A percentile compares a stretch with the other conserved stretches of the same genome.
Conservation (phyloP, 306 rosid species). For the Cyamopsis tetragonoloba region DNA sequence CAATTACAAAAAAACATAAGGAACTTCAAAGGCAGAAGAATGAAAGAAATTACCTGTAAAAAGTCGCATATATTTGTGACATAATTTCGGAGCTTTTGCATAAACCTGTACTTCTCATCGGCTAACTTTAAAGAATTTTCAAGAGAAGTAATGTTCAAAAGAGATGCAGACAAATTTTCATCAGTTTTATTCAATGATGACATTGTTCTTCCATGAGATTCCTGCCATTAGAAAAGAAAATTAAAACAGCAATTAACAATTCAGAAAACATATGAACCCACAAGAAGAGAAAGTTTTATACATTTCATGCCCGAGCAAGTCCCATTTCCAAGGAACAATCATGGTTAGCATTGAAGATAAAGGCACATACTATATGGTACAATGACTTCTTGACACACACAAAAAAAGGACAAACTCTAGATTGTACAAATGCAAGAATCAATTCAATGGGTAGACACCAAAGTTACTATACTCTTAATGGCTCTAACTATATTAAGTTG, state of each 20-base stretch:
- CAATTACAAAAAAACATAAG: background rate
- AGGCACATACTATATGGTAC: too few species aligned
- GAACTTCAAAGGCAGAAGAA: constrained; percentile 10
- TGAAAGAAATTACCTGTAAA: constrained; percentile 62
- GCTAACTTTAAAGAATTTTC: constrained; percentile 68
- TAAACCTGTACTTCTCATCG: constrained; percentile 76
- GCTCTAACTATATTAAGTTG: background rate
- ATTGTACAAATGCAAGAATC: background rate
- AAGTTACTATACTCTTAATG: background rate
- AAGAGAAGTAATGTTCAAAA: constrained; percentile 67
- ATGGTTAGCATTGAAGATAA: background rate
- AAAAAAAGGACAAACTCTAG: too few species aligned
- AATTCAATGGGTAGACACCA: background rate
- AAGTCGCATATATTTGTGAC: constrained; percentile 75
- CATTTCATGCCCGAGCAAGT: constrained; percentile 17
- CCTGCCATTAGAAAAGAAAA: constrained; percentile 37
- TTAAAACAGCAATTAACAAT: background rate
- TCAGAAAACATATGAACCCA: constrained; percentile 6
- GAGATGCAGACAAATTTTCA: constrained; percentile 71
- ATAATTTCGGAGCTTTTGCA: constrained; percentile 83
- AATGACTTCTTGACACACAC: too few species aligned
- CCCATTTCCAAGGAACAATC: constrained; percentile 1
- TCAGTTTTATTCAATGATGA: constrained; percentile 56
- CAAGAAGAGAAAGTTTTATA: background rate
- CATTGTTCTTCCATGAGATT: constrained; percentile 70